Conservation (phyloP, 768 basidiomycete genomes). For the Daedaleopsis sinensis region DNA sequence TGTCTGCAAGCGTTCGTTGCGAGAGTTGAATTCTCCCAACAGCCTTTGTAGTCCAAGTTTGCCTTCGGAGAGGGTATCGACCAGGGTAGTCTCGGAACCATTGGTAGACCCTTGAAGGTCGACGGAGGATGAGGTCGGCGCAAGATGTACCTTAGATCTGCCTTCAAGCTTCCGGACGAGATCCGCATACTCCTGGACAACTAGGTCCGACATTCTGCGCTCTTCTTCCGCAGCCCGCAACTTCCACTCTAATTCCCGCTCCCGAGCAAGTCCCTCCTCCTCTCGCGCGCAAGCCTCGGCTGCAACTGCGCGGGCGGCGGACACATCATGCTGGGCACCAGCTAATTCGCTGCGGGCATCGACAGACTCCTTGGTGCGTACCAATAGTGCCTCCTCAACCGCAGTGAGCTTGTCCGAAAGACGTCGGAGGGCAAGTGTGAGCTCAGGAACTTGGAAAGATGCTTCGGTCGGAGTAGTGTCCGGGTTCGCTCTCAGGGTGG, state of each 20-base stretch:
- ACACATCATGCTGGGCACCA: conserved; percentile 45
- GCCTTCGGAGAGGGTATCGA: conserved; percentile 46
- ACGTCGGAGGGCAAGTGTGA: conserved; percentile 69
- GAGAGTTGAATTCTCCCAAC: conserved; percentile 49
- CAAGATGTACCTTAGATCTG: conserved; percentile 33
- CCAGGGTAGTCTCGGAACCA: conserved; percentile 21
- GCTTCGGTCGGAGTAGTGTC: conserved; percentile 44
- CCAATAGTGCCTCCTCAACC: conserved; percentile 57
- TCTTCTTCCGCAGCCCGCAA: conserved; percentile 58
- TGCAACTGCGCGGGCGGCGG: conserved; percentile 58
- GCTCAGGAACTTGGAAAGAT: conserved; percentile 47
- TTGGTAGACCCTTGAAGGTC: conserved; percentile 9
- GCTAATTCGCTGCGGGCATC: conserved; percentile 45
- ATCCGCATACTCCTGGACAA: conserved; percentile 74
- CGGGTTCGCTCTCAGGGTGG: conserved; percentile 55
- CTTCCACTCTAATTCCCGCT: conserved; percentile 49
- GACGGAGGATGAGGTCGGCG: conserved; percentile 15
- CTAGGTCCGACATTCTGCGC: conserved; percentile 61
- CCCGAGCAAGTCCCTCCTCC: conserved; percentile 53
- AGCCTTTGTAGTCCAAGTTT: conserved; percentile 52
- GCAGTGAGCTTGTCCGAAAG: conserved; percentile 68
- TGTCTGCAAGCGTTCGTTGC: conserved; percentile 48
- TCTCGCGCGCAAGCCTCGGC: conserved; percentile 56
- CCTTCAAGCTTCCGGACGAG: conserved; percentile 69
- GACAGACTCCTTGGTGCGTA: conserved; percentile 51